Percentiles rank a stretch among this genome's conserved stretches.
These are phyloP conservation scores for Trifolium repens DNA, from an alignment of 306 rosid genomes.

Conservation along the genomic window DNA sequence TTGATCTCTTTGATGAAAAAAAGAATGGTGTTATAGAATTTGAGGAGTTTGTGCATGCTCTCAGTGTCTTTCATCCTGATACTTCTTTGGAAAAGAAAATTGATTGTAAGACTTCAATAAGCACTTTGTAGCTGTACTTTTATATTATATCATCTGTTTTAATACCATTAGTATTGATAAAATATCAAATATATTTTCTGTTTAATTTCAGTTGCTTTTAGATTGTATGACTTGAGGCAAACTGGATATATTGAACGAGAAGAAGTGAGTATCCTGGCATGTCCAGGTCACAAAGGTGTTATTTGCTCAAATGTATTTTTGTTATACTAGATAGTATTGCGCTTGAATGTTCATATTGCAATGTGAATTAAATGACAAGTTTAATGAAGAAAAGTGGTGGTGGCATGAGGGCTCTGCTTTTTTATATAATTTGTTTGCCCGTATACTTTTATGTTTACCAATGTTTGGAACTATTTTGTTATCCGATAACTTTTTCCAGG, in stretches of 20 bases:
- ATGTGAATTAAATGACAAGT: constrained; percentile 5
- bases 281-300: constrained; percentile 25
- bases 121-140: constrained; percentile 32
- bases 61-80: constrained; percentile 71
- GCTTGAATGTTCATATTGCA: constrained; percentile 19
- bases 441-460: background rate
- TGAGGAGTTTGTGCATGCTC: constrained; percentile 74
- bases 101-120: constrained; percentile 58
- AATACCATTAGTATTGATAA: constrained; percentile 9
- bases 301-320: constrained; percentile 19
- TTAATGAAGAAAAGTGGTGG: constrained; percentile 22
- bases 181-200: constrained; percentile 23
- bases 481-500: constrained; percentile 47
- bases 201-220: constrained; percentile 68
- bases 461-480: constrained; percentile 11
- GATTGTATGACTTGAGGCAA: constrained; percentile 75
- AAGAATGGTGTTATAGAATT: constrained; percentile 72
- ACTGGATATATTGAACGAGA: constrained; percentile 74
- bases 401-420: constrained; percentile 18
- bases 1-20: constrained; percentile 75
- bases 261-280: constrained; percentile 59
- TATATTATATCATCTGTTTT: background rate
- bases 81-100: constrained; percentile 62
- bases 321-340: constrained; percentile 32
- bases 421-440: background rate